phyloP scores from a whole-genome alignment of 192 early-diverging fungal species.

The Coemansia sp. region DNA sequence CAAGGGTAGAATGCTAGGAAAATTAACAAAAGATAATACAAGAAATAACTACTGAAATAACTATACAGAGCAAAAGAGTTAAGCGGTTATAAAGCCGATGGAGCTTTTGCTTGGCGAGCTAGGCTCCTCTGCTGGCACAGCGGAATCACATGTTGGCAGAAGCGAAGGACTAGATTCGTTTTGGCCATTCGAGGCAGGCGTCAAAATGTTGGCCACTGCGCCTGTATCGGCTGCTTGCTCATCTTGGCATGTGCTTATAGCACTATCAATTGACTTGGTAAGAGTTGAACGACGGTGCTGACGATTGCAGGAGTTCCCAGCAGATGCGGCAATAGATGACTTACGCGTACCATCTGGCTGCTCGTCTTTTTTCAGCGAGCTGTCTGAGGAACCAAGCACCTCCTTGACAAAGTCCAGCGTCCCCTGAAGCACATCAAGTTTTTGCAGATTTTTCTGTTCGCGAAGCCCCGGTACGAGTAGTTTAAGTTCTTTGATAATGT shows the following conservation, averaged over 20 bases:
- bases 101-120: constrained; percentile 27
- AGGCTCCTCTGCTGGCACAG: not conserved
- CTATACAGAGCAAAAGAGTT: not conserved
- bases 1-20: too few relatives aligned
- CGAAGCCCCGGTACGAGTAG: constrained; percentile 59
- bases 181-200: too few relatives aligned
- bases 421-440: constrained; percentile 45
- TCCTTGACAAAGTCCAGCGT: constrained; percentile 35
- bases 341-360: too few relatives aligned
- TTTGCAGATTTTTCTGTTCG: constrained; percentile 15
- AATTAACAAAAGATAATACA: not conserved
- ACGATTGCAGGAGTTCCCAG: too few relatives aligned
- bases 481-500: constrained; percentile 74
- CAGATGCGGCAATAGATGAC: too few relatives aligned
- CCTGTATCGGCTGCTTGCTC: too few relatives aligned
- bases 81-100: constrained; percentile 37
- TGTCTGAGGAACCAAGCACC: not conserved
- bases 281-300: too few relatives aligned
- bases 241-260: too few relatives aligned
- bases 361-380: too few relatives aligned
- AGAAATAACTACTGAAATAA: not conserved
- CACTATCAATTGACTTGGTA: too few relatives aligned
- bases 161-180: too few relatives aligned
- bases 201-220: too few relatives aligned
- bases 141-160: not conserved